Conservation (phyloP, 2,329 filamentous ascomycete species). For the Phialophora tarda region DNA sequence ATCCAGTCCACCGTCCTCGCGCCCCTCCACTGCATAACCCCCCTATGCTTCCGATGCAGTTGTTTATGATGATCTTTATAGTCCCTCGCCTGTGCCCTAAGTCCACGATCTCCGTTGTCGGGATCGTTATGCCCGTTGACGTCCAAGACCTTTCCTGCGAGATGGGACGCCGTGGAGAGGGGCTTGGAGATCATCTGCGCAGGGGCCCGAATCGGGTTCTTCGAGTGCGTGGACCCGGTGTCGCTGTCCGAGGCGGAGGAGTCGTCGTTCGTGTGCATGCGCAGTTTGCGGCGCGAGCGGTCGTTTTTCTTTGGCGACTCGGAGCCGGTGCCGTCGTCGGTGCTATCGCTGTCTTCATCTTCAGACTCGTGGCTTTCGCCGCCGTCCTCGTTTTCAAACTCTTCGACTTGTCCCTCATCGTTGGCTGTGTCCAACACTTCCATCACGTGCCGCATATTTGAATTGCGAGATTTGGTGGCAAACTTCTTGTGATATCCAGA, state of each 20-base stretch:
- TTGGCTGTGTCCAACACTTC: constrained; percentile 67
- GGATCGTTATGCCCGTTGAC: constrained; percentile 38
- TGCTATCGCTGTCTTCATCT: constrained; percentile 20
- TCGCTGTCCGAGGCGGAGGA: constrained; percentile 27
- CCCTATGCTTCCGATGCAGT: constrained; percentile 69
- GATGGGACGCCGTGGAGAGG: constrained; percentile 11
- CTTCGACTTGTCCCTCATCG: constrained; percentile 64
- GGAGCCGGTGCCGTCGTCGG: not conserved
- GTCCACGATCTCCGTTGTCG: constrained; percentile 36
- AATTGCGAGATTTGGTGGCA: constrained; percentile 58
- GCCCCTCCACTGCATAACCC: constrained; percentile 75
- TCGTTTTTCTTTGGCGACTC: constrained; percentile 5
- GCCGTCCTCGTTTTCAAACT: constrained; percentile 41
- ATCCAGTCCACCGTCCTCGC: constrained; percentile 63
- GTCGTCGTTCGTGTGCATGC: constrained; percentile 34
- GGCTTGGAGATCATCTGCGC: constrained; percentile 27
- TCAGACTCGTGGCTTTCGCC: constrained; percentile 22
- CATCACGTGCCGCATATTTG: constrained; percentile 64
- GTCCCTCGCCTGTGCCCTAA: constrained; percentile 60
- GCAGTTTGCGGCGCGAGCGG: constrained; percentile 24
- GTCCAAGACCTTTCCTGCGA: constrained; percentile 27
- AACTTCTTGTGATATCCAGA: constrained; percentile 64
- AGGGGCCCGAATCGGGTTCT: constrained; percentile 22
- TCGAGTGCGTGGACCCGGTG: constrained; percentile 14
- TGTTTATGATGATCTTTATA: constrained; percentile 72